Percentiles rank a stretch among this genome's conserved stretches.
phyloP scores from a whole-genome alignment of 352 stramenopile genomes.

The Pythium myriotylum region DNA sequence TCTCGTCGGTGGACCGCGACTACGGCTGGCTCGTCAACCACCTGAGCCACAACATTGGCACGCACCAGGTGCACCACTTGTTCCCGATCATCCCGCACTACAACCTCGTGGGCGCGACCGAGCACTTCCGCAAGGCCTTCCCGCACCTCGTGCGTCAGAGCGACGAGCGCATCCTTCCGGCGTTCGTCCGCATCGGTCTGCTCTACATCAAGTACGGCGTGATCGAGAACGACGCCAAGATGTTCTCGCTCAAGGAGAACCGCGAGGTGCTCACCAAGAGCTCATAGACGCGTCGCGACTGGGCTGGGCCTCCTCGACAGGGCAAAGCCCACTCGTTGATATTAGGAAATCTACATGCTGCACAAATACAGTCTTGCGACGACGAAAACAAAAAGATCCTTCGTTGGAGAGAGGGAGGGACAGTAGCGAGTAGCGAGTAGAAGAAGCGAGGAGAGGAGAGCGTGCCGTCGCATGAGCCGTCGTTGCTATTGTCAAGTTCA shows the following conservation, averaged over 20 bases:
- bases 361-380: too few relatives aligned
- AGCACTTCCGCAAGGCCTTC: slow-evolving; percentile 66
- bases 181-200: slow-evolving; percentile 62
- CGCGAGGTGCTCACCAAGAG: slow-evolving; percentile 26
- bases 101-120: slow-evolving; percentile 69
- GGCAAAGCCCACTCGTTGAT: too few relatives aligned
- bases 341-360: too few relatives aligned
- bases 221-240: slow-evolving; percentile 60
- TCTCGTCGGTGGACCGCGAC: slow-evolving; percentile 79
- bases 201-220: slow-evolving; percentile 76
- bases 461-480: too few relatives aligned
- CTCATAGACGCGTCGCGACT: slow-evolving; percentile 16
- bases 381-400: too few relatives aligned
- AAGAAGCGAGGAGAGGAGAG: too few relatives aligned
- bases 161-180: slow-evolving; percentile 63
- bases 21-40: slow-evolving; percentile 83
- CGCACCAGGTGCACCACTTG: slow-evolving; percentile 85
- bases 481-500: slow-evolving; percentile 27
- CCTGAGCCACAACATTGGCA: slow-evolving; percentile 87
- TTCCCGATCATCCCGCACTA: slow-evolving; percentile 90
- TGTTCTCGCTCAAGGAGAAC: slow-evolving; percentile 71
- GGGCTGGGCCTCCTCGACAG: too few relatives aligned
- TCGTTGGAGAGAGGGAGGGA: too few relatives aligned
- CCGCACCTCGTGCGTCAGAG: slow-evolving; percentile 75
- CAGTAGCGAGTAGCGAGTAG: not conserved